A percentile compares a stretch with the other conserved stretches of the same genome.
Evolutionary conservation across 2,329 filamentous ascomycete species (phyloP).

Genomic region (Phialophora expanda): DNA sequence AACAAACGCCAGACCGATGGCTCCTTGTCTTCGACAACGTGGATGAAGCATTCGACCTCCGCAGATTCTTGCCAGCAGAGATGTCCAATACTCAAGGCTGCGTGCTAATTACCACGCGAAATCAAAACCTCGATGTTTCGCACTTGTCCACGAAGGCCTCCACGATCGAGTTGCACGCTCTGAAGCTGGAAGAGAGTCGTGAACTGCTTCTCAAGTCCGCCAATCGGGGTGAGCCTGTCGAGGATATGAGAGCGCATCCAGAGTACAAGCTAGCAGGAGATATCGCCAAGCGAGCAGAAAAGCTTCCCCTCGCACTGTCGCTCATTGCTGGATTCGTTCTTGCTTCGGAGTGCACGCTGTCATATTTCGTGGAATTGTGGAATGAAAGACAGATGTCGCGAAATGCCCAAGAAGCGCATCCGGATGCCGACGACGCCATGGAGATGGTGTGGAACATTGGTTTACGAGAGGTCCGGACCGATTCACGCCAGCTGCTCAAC

Average conservation of each 20-base stretch:
- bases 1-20: constrained; percentile 4
- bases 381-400: constrained; percentile 1
- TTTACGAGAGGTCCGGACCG: not conserved
- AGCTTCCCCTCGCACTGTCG: constrained; percentile 4
- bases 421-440: constrained; percentile 1
- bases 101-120: constrained; percentile 7
- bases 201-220: not conserved
- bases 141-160: not conserved
- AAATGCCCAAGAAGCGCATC: not conserved
- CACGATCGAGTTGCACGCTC: not conserved
- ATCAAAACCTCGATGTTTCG: not conserved
- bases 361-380: constrained; percentile 2
- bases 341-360: constrained; percentile 5
- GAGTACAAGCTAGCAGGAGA: constrained; percentile 8
- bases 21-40: constrained; percentile 12
- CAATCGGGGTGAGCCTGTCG: not conserved
- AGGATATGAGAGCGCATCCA: constrained; percentile 7
- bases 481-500: constrained; percentile 2
- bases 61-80: not conserved
- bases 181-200: constrained; percentile 4
- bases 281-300: not conserved
- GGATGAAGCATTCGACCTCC: constrained; percentile 1
- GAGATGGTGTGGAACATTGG: constrained; percentile 12
- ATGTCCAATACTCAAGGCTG: constrained; percentile 2
- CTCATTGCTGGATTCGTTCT: constrained; percentile 5